phyloP scores from a whole-genome alignment of 2,329 filamentous ascomycete species.

The Aspergillus fumigatus region DNA sequence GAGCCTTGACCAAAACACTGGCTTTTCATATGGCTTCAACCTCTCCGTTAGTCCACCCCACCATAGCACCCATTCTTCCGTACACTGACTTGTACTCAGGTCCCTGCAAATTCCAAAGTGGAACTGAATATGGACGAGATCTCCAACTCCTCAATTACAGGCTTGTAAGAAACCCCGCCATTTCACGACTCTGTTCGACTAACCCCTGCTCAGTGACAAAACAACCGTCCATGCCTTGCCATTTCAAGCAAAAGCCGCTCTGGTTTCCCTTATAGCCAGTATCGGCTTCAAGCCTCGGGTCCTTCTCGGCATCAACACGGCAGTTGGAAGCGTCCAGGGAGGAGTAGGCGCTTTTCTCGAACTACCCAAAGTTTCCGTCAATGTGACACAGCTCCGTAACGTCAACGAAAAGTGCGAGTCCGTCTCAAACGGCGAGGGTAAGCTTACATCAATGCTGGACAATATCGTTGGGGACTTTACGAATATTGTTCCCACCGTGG shows the following conservation, averaged over 20 bases:
- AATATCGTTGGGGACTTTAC: slow-evolving; percentile 12
- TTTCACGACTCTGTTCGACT: background rate
- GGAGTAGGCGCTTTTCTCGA: slow-evolving; percentile 20
- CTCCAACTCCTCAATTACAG: slow-evolving; percentile 22
- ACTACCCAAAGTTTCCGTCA: slow-evolving; percentile 18
- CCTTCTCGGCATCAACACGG: slow-evolving; percentile 14
- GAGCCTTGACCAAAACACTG: slow-evolving; percentile 7
- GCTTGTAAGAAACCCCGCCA: slow-evolving; percentile 23
- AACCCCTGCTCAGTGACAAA: slow-evolving; percentile 7
- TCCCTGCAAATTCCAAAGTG: slow-evolving; percentile 13
- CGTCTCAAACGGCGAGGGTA: background rate
- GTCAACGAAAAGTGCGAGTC: slow-evolving; percentile 18
- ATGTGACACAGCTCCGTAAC: slow-evolving; percentile 12
- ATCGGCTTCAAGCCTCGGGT: slow-evolving; percentile 15
- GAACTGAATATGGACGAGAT: slow-evolving; percentile 11
- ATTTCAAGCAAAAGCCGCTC: slow-evolving; percentile 10
- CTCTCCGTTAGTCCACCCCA: slow-evolving; percentile 9
- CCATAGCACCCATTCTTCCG: too few species aligned
- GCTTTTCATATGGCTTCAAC: slow-evolving; percentile 19
- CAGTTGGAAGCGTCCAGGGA: slow-evolving; percentile 8
- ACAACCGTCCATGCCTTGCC: slow-evolving; percentile 14
- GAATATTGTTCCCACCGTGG: slow-evolving; percentile 14
- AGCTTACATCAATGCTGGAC: background rate
- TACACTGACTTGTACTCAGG: slow-evolving; percentile 5
- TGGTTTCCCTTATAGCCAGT: slow-evolving; percentile 8